Evolutionary conservation across 805 yeast genomes (phyloP), one percentile per base, ranked within the genome.

Genomic region (Nakazawaea anatomiae): DNA sequence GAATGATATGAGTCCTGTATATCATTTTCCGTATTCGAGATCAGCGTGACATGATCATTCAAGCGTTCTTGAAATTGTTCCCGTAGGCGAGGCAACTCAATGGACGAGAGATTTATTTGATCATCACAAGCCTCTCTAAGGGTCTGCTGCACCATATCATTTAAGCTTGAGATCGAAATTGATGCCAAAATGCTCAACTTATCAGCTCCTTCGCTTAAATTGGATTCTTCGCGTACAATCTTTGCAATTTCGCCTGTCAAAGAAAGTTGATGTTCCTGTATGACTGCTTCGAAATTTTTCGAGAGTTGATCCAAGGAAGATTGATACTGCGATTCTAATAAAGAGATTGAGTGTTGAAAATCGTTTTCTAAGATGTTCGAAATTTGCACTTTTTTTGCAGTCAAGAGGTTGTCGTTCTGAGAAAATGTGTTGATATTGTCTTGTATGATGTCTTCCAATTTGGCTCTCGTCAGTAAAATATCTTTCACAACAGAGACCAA

Each of bases 401-500:
- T 29, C 25, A 48, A 38, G 9, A 25, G 9, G 9, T 48, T 8
- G 12, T 36, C 38, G 28, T 42, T 48, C 6, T n/a, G 6, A 11
- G 42, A 12, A 36, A 29, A 35, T 7, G 42, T n/a, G 6, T 42
- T 14, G 12, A 34, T 36, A n/a, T 10, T 28, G 6, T 29, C 34
- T 7, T 27, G 27, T 6, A 48, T 27, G 9, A 50, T 35, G 25
- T 41, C 55, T 43, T 47, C 47, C n/a, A 59, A 50, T 9, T 35
- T n/a, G 32, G 48, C 42, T 18, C 47, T 48, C 10, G 48, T 39
- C 5, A 39, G 39, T 2, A 49, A 44, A 9, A 57, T 47, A 11
- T 52, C 54, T 1, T 30, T 18, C 7, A 58, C 44, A 7, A 54
- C 29, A 5, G 31, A 4, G 9, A 54, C 57, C 18, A 60, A 43